phyloP scores from a whole-genome alignment of 106 monocot genomes.

The Apostasia ramifera region DNA sequence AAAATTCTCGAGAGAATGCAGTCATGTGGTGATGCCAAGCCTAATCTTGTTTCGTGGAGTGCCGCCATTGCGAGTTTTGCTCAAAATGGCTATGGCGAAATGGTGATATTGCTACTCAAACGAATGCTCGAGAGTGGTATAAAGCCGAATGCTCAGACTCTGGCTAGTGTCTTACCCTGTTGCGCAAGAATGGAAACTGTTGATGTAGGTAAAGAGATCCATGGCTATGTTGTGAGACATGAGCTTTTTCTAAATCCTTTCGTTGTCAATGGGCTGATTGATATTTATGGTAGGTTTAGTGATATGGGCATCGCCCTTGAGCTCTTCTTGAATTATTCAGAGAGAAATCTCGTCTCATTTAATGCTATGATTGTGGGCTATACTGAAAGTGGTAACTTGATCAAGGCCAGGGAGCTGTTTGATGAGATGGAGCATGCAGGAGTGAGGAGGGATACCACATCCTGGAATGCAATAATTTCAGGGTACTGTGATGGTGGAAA shows the following conservation, averaged over 20 bases:
- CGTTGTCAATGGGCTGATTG: constrained; percentile 37
- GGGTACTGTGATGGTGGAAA: constrained; percentile 32
- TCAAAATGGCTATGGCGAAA: constrained; percentile 29
- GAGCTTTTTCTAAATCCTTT: constrained; percentile 19
- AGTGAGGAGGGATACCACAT: constrained; percentile 29
- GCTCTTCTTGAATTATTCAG: constrained; percentile 24
- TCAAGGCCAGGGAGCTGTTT: constrained; percentile 39
- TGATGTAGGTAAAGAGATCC: constrained; percentile 32
- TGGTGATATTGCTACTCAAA: constrained; percentile 24
- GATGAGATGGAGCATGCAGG: constrained; percentile 31
- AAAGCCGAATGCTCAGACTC: constrained; percentile 29
- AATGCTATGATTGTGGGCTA: constrained; percentile 52
- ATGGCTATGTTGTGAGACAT: constrained; percentile 31
- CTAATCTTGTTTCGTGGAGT: constrained; percentile 45
- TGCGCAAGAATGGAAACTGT: constrained; percentile 24
- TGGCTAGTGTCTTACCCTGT: constrained; percentile 32
- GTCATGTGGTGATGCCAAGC: constrained; percentile 7
- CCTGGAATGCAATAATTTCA: constrained; percentile 50
- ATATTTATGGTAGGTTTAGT: constrained; percentile 41
- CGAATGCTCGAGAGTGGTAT: constrained; percentile 22
- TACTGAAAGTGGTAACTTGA: constrained; percentile 24
- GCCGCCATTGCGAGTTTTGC: constrained; percentile 33
- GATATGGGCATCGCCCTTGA: constrained; percentile 27
- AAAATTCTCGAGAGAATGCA: constrained; percentile 24
- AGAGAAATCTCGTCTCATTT: constrained; percentile 26